Evolutionary conservation across 2,329 filamentous ascomycete species (phyloP), one percentile per base, ranked within the genome.

Genomic region (Talaromyces rugulosus): DNA sequence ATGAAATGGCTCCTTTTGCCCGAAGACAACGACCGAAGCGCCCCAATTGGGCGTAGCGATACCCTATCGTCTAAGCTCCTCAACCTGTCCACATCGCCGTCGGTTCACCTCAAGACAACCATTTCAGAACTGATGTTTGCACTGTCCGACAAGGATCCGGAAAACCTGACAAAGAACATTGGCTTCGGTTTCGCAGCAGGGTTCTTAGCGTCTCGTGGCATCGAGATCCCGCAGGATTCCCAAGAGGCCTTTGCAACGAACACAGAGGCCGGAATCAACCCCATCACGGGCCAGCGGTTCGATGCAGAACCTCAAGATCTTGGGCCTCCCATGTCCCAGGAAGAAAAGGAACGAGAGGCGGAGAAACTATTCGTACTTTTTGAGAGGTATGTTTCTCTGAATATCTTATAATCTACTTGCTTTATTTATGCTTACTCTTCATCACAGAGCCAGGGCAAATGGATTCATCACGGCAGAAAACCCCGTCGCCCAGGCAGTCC

Each of bases 111-210:
- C 3, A 86, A 92, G 18, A 87, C 90, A 54, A 85, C 86, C 18
- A 89, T 96, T 58, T 90, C 90, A 0, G 83, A 88, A 33, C 81
- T 99, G 28, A 84, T 97, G 64, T 99, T 96, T 72, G 90, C 96
- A 66, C 82, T 98, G 31, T 96, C 92, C 0, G 89, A 89, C 66
- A 90, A 88, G 68, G 88, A 97, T 68, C 85, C 93, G 0, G 84
- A 83, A 16, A 89, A 83, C 33, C 95, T 97, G 70, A 90, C 98
- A 0, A 84, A 90, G 58, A 97, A 97, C 67, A 91, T 99, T 12
- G 95, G 95, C 0, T 99, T 96, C 72, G 95, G 95, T 0, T 96
- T 91, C 71, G 95, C 95, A 0, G 91, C 92, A 0, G 95, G 95
- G 0, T 96, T 95, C 72, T 80, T 99, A 16, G 89, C 93, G 78